phyloP scores from a whole-genome alignment of 306 rosid species.

The Betula pendula region DNA sequence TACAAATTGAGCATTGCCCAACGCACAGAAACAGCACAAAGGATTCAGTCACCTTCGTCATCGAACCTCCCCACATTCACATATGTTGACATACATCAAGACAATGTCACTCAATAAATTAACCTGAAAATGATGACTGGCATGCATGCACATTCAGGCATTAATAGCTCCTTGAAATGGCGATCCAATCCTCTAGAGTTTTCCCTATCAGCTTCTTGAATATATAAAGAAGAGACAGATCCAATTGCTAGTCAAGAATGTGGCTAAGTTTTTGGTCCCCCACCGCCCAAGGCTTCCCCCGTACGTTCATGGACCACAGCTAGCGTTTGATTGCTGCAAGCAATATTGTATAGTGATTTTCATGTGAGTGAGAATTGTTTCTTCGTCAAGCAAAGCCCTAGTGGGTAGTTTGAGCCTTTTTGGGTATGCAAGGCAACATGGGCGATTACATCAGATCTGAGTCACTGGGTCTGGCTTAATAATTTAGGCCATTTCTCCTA shows the following conservation, averaged over 20 bases:
- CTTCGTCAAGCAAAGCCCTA: neutral
- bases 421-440: neutral
- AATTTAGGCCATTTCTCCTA: neutral
- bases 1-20: conserved; percentile 2
- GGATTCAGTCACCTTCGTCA: conserved; percentile 4
- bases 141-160: neutral
- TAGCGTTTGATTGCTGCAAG: neutral
- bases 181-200: conserved; percentile 4
- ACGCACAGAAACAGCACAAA: conserved; percentile 22
- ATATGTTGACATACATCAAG: conserved; percentile 14
- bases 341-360: neutral
- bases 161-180: neutral
- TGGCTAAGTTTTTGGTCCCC: neutral
- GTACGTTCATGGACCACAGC: conserved; percentile 14
- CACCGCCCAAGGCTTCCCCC: neutral
- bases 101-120: conserved; percentile 18
- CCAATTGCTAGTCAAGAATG: neutral
- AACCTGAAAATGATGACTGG: neutral
- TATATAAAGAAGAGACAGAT: neutral
- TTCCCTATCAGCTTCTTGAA: neutral
- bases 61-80: neutral
- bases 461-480: neutral
- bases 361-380: neutral
- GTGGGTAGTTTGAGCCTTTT: neutral
- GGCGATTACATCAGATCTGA: neutral